phyloP scores from a whole-genome alignment of 2,329 filamentous ascomycete genomes.

The Trichoderma lentiforme region DNA sequence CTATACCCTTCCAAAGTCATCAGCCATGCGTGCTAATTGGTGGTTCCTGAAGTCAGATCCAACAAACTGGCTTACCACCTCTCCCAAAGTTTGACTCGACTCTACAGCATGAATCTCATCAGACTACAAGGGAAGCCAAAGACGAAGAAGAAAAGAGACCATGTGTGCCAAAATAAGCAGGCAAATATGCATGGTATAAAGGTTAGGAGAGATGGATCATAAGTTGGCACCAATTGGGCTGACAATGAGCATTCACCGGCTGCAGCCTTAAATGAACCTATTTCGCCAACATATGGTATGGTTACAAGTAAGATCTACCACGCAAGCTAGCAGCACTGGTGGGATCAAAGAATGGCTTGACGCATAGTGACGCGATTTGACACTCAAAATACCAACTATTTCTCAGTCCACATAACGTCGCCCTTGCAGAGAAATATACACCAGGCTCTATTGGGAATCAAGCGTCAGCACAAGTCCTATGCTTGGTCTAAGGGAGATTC shows the following conservation, averaged over 20 bases:
- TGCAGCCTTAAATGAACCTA: conserved; percentile 2
- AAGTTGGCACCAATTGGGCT: neutral
- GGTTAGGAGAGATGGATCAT: neutral
- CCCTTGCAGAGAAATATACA: neutral
- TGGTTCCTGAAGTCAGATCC: neutral
- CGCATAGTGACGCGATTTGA: neutral
- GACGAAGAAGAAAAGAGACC: neutral
- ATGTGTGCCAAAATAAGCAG: neutral
- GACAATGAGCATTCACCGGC: neutral
- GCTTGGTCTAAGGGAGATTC: neutral
- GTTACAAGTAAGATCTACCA: neutral
- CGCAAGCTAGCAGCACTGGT: neutral
- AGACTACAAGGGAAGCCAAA: neutral
- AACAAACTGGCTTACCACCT: neutral
- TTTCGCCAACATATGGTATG: neutral
- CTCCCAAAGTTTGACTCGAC: neutral
- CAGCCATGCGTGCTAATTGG: neutral
- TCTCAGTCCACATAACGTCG: neutral
- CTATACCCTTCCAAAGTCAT: neutral
- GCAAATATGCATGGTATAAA: neutral
- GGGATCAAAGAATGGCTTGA: neutral
- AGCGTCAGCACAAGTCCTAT: neutral
- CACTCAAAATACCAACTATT: neutral
- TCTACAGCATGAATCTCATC: neutral
- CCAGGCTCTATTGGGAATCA: neutral